Evolutionary conservation across 345 rosid species (phyloP).

Genomic region (Boechera divaricarpa): DNA sequence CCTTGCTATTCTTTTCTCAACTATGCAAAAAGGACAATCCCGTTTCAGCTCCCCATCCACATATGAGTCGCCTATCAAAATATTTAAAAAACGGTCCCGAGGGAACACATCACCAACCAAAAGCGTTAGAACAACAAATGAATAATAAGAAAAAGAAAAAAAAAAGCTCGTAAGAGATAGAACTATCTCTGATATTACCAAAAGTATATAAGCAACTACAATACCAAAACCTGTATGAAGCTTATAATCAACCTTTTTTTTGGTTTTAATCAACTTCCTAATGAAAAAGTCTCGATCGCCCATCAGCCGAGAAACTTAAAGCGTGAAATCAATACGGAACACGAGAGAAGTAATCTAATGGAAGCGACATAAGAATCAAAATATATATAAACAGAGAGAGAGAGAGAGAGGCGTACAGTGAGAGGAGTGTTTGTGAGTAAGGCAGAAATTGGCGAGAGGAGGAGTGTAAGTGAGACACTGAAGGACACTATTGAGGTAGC

Average conservation of each 20-base stretch:
- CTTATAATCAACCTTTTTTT: not conserved
- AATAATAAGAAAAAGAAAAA: not conserved
- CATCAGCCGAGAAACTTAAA: not conserved
- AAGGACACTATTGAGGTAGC: slow-evolving; percentile 93
- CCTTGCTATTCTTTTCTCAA: slow-evolving; percentile 78
- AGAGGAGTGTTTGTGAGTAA: slow-evolving; percentile 77
- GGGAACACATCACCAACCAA: slow-evolving; percentile 14
- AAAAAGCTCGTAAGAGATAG: not conserved
- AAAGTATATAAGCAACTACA: not conserved
- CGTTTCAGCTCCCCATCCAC: slow-evolving; percentile 60
- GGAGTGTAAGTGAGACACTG: slow-evolving; percentile 99
- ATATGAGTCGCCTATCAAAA: slow-evolving; percentile 63
- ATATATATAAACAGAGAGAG: not conserved
- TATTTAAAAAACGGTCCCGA: not conserved
- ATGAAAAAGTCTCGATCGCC: not conserved
- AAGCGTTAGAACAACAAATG: not conserved
- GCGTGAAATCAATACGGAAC: not conserved
- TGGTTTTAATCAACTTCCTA: not conserved
- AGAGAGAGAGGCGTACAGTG: slow-evolving; percentile 52
- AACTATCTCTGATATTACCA: not conserved
- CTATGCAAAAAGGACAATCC: slow-evolving; percentile 89
- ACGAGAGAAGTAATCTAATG: not conserved
- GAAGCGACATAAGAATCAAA: not conserved
- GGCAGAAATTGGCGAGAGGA: slow-evolving; percentile 98
- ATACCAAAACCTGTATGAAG: slow-evolving; percentile 19